These are phyloP conservation scores for Blastocystis sp. DNA, from an alignment of 352 stramenopile genomes.

Conservation along the genomic window DNA sequence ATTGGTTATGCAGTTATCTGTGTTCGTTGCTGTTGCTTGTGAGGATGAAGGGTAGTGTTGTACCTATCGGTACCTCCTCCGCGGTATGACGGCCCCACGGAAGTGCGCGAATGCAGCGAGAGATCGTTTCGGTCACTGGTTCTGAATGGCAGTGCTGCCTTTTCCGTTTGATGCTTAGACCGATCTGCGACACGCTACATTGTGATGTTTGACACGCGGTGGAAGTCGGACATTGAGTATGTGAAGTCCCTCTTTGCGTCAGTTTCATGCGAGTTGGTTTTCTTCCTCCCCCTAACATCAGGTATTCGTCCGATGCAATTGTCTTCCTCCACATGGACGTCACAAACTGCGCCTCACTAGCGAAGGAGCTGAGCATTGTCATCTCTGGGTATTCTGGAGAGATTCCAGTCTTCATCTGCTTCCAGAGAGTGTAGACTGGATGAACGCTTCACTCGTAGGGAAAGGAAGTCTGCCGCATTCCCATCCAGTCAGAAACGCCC, in stretches of 20 bases:
- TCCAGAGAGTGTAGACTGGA: neutral
- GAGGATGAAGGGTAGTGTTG: neutral
- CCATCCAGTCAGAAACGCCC: constrained; percentile 21
- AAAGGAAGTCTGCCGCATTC: constrained; percentile 44
- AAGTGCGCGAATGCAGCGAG: constrained; percentile 33
- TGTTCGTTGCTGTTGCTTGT: neutral
- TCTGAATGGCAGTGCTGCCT: neutral
- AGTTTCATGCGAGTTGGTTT: neutral
- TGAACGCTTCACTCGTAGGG: neutral
- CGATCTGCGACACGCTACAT: constrained; percentile 1
- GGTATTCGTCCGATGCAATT: neutral
- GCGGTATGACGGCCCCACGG: constrained; percentile 4
- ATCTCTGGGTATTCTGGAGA: constrained; percentile 52
- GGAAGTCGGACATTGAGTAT: constrained; percentile 52
- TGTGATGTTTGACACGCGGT: constrained; percentile 49
- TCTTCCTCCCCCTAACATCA: neutral
- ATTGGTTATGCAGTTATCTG: constrained; percentile 22
- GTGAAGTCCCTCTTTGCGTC: constrained; percentile 18
- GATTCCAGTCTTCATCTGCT: constrained; percentile 52
- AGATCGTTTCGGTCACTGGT: constrained; percentile 32
- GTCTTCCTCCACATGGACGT: constrained; percentile 62
- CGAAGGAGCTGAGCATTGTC: constrained; percentile 19
- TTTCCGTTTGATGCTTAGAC: neutral
- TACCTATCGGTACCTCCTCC: constrained; percentile 16
- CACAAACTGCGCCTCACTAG: neutral